phyloP scores from a whole-genome alignment of 257 asterid genomes.

The Jacaranda mimosifolia region DNA sequence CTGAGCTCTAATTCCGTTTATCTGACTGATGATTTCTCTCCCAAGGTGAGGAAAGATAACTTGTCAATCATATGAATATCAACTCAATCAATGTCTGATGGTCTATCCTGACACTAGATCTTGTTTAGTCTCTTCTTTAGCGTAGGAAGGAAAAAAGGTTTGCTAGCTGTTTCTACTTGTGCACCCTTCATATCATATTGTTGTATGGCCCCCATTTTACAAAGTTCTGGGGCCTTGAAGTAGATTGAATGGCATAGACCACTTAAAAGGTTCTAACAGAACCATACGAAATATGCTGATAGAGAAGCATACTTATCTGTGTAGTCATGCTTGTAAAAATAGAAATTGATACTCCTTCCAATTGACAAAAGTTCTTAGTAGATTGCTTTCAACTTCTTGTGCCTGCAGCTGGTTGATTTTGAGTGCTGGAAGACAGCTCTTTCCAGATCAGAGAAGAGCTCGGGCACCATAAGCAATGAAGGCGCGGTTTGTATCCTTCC shows the following conservation, averaged over 20 bases:
- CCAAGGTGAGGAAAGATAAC: conserved; percentile 64
- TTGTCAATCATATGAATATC: background rate
- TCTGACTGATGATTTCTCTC: conserved; percentile 94
- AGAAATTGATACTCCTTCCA: background rate
- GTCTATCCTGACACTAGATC: conserved; percentile 9
- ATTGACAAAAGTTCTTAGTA: conserved; percentile 19
- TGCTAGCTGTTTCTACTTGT: too few species aligned
- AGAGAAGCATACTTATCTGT: too few species aligned
- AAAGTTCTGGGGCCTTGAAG: too few species aligned
- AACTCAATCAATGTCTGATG: background rate
- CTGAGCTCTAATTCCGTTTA: conserved; percentile 71
- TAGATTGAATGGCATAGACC: too few species aligned
- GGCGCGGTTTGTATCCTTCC: conserved; percentile 56
- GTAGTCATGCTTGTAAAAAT: background rate
- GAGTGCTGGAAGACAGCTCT: conserved; percentile 70
- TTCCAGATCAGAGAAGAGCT: conserved; percentile 56
- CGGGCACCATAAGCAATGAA: conserved; percentile 50
- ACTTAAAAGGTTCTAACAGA: too few species aligned
- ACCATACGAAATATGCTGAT: too few species aligned
- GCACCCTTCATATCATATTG: too few species aligned
- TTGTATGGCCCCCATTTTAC: too few species aligned
- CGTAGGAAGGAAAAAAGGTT: too few species aligned
- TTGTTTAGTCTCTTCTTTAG: background rate
- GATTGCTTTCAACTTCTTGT: conserved; percentile 20
- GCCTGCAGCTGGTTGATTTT: conserved; percentile 59